Evolutionary conservation across 257 asterid species (phyloP).

Genomic region (Solanum sejunctum): DNA sequence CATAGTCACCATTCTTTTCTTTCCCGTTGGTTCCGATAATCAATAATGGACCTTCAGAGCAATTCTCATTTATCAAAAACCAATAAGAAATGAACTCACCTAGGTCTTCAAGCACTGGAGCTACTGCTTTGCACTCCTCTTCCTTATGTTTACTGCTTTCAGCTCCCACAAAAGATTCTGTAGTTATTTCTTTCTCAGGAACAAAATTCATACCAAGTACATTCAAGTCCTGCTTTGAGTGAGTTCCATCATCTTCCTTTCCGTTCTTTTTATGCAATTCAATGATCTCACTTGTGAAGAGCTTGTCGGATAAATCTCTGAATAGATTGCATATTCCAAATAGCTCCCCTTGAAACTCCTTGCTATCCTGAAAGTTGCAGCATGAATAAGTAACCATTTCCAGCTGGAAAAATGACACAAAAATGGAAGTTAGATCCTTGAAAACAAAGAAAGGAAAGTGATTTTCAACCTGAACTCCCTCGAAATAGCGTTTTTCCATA

Average conservation of each 20-base stretch:
- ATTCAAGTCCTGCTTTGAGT: constrained; percentile 15
- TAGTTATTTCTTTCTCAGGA: constrained; percentile 11
- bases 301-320: constrained; percentile 77
- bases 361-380: constrained; percentile 49
- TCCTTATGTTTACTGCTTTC: constrained; percentile 8
- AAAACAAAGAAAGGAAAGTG: neutral
- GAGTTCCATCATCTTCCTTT: constrained; percentile 9
- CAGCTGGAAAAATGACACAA: neutral
- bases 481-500: constrained; percentile 80
- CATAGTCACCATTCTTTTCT: neutral
- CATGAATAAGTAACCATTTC: neutral
- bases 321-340: constrained; percentile 89
- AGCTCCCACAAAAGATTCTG: constrained; percentile 8
- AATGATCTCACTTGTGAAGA: constrained; percentile 82
- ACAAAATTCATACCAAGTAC: constrained; percentile 24
- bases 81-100: constrained; percentile 36
- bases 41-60: neutral
- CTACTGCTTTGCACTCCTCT: constrained; percentile 3
- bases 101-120: constrained; percentile 44
- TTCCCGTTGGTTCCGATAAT: neutral
- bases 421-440: neutral
- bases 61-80: neutral
- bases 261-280: constrained; percentile 43
- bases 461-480: constrained; percentile 77
- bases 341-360: constrained; percentile 82